phyloP scores from a whole-genome alignment of 2,329 filamentous ascomycete species.

The Arthrinium phaeospermum region DNA sequence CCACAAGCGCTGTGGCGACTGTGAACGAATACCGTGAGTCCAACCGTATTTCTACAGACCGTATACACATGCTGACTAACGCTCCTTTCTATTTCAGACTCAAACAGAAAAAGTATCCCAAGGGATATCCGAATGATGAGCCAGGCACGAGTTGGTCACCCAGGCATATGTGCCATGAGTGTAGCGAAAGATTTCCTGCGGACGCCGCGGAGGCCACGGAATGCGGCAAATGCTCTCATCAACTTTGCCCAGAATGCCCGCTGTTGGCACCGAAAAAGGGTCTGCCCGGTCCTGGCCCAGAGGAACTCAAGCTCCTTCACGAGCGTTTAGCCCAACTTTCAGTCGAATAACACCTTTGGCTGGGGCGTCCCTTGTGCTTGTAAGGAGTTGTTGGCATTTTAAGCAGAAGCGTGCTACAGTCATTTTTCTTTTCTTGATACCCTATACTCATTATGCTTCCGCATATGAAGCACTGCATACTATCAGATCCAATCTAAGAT shows the following conservation, averaged over 20 bases:
- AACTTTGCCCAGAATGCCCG: constrained; percentile 64
- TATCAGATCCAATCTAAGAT: background rate
- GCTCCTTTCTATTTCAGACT: constrained; percentile 47
- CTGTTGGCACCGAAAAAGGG: constrained; percentile 61
- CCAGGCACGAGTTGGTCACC: constrained; percentile 58
- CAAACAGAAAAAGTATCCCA: constrained; percentile 71
- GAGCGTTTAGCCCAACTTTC: constrained; percentile 10
- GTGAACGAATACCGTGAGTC: constrained; percentile 79
- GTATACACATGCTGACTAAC: background rate
- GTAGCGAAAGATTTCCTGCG: constrained; percentile 62
- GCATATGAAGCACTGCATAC: background rate
- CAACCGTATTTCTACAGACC: background rate
- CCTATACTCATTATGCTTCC: constrained; percentile 1
- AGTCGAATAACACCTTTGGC: background rate
- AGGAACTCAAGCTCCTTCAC: background rate
- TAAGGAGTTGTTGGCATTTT: constrained; percentile 7
- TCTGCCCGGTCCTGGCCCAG: constrained; percentile 37
- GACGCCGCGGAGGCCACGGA: constrained; percentile 55
- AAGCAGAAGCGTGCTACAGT: constrained; percentile 15
- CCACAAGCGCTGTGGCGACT: constrained; percentile 79
- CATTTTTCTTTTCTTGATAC: constrained; percentile 17
- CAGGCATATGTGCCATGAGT: constrained; percentile 66
- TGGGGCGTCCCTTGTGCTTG: background rate
- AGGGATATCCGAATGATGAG: constrained; percentile 70
- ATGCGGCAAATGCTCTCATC: constrained; percentile 66